Base-by-base conservation (phyloP, 306 rosid genomes). In the Sindora glabra region DNA sequence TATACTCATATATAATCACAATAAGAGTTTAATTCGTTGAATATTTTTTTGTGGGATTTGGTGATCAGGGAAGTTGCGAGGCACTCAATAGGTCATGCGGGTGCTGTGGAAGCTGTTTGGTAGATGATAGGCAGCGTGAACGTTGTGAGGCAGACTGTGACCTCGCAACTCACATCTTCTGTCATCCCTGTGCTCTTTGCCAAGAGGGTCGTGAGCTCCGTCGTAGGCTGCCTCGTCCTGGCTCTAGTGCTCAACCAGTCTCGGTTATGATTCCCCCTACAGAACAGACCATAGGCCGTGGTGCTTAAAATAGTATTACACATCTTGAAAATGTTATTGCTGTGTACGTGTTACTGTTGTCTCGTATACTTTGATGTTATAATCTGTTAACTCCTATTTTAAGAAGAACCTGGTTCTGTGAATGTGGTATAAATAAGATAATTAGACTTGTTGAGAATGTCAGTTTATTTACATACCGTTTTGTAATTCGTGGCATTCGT, bases 121-220 rank as follows among this genome's bases (percentile, higher is more conserved):
- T 73, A 55, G 89, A 84, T 48, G 99, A 86, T 9, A 70, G 14
- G 9, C 88, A 82, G 60, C 81, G 83, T 21, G 99, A 94, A 64
- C 89, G 77, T 50, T 86, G 87, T 3, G 99, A 94, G 67, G 58
- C 85, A 0, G 75, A 77, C 9, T 89, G 94, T 64, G 99, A 92
- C 72, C 51, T 88, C 39, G 87, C 80, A 3, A 82, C 99, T 47
- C 99, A 94, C 46, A 56, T 89, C 60, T 94, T 82, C 57, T 94
- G 94, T 73, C 99, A 94, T 79, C 38, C 27, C 1, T 89, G 97
- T 33, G 89, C 99, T 42, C 94, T 94, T 24, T 94, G 99, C 65
- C 97, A 94, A 76, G 99, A 94, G 69, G 97, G 90, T 6, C 99
- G 99, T 16, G 95, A 94, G 82, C 78, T 94, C 72, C 99, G 97